These are phyloP conservation scores for Chlorociboria aeruginascens DNA, from an alignment of 495 filamentous ascomycete species.

Conservation along the genomic window DNA sequence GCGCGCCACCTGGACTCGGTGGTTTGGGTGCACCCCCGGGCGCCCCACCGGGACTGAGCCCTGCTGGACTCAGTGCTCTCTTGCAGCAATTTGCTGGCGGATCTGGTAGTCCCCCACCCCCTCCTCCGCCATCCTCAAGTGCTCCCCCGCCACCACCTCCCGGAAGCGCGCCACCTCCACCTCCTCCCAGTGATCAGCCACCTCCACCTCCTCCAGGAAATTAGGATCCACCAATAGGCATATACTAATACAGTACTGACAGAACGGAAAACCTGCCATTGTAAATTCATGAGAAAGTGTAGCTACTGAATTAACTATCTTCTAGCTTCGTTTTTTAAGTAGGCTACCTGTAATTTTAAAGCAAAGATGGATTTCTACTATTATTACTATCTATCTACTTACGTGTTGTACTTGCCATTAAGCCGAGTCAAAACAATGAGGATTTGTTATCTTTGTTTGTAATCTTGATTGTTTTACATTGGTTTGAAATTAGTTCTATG, in stretches of 20 bases:
- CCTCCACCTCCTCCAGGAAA: conserved; percentile 46
- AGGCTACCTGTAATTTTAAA: too few species aligned
- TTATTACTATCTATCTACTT: too few species aligned
- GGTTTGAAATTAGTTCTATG: too few species aligned
- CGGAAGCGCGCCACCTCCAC: conserved; percentile 58
- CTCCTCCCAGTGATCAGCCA: conserved; percentile 64
- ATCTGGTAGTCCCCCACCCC: conserved; percentile 41
- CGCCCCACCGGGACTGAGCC: conserved; percentile 46
- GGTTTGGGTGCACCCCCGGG: too few species aligned
- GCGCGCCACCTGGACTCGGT: conserved; percentile 45
- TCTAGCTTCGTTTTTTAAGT: too few species aligned
- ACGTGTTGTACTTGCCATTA: too few species aligned
- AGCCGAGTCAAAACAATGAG: too few species aligned
- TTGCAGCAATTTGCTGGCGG: conserved; percentile 51
- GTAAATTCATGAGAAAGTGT: background rate
- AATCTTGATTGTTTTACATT: too few species aligned
- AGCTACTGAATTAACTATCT: too few species aligned
- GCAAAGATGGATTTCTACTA: too few species aligned
- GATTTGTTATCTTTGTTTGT: too few species aligned
- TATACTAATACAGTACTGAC: background rate
- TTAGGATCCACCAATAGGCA: background rate
- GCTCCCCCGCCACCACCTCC: conserved; percentile 48
- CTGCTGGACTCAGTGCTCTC: conserved; percentile 43
- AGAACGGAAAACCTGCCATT: background rate
- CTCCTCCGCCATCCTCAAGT: conserved; percentile 27